Evolutionary conservation across 768 basidiomycete species (phyloP).

Genomic region (Pleurotus tuber-regium): DNA sequence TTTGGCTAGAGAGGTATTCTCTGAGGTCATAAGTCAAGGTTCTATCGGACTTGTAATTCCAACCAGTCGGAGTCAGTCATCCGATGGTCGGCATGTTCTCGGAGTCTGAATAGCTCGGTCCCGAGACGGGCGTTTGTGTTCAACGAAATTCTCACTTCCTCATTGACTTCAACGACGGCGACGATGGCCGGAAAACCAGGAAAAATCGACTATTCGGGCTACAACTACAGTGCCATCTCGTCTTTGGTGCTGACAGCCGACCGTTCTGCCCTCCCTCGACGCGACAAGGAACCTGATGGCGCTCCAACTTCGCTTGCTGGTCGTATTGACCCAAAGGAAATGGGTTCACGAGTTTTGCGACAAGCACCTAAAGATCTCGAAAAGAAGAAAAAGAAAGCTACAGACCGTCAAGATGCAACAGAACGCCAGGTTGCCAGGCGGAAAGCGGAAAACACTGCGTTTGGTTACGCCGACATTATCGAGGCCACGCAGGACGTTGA

Average conservation of each 20-base stretch:
- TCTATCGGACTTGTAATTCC: neutral
- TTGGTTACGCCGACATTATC: constrained; percentile 88
- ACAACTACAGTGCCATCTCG: constrained; percentile 96
- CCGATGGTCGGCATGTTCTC: neutral
- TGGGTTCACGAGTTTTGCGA: constrained; percentile 88
- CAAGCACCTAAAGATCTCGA: constrained; percentile 85
- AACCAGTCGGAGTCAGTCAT: neutral
- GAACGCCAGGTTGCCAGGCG: constrained; percentile 59
- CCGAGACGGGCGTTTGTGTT: neutral
- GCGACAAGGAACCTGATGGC: constrained; percentile 96
- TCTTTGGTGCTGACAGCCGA: constrained; percentile 94
- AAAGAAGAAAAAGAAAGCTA: constrained; percentile 90
- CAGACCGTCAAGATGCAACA: constrained; percentile 52
- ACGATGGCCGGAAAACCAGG: constrained; percentile 24
- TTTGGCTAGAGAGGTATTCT: too few species aligned
- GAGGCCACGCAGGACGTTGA: constrained; percentile 93
- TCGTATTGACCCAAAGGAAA: constrained; percentile 83
- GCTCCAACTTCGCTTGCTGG: constrained; percentile 92
- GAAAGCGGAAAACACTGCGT: constrained; percentile 60
- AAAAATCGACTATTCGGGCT: constrained; percentile 83
- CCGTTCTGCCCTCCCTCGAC: constrained; percentile 71
- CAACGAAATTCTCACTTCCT: neutral
- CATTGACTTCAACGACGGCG: constrained; percentile 1
- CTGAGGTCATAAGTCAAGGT: too few species aligned
- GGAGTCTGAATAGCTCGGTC: neutral